Percentiles rank a stretch among this genome's conserved stretches.
Evolutionary conservation across 768 basidiomycete genomes (phyloP).

Genomic region (Leccinellum luteum): DNA sequence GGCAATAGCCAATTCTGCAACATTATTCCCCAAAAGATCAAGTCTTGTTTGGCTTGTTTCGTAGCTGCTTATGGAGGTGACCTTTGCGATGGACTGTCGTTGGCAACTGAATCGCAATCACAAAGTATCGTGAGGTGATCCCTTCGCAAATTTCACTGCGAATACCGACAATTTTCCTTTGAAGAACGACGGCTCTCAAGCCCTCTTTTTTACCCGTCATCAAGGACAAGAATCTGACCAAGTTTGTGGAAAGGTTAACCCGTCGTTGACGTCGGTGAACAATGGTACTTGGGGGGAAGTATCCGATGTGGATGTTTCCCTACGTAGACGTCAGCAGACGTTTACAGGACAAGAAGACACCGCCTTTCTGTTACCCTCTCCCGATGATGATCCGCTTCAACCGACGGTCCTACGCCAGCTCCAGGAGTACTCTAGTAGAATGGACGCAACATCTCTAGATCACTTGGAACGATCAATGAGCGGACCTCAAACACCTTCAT

Average conservation of each 20-base stretch:
- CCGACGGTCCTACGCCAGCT: slow-evolving; percentile 13
- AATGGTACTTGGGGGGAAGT: neutral
- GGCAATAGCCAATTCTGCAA: slow-evolving; percentile 35
- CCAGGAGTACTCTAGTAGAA: slow-evolving; percentile 15
- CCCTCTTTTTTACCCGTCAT: neutral
- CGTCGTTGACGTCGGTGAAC: neutral
- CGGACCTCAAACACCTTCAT: neutral
- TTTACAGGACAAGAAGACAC: slow-evolving; percentile 7
- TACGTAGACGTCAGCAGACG: neutral
- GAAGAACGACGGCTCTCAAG: slow-evolving; percentile 9
- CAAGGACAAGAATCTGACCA: slow-evolving; percentile 9
- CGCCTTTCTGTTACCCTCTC: slow-evolving; percentile 7
- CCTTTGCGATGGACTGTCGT: slow-evolving; percentile 43
- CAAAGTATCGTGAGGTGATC: slow-evolving; percentile 29
- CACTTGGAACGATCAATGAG: slow-evolving; percentile 1
- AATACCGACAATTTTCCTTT: slow-evolving; percentile 17
- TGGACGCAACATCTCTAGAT: neutral
- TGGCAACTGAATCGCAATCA: slow-evolving; percentile 36
- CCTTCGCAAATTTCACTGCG: slow-evolving; percentile 5
- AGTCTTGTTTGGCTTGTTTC: slow-evolving; percentile 44
- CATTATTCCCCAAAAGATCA: slow-evolving; percentile 42
- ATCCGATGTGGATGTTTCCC: neutral
- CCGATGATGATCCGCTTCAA: slow-evolving; percentile 1
- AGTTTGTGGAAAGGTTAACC: slow-evolving; percentile 23
- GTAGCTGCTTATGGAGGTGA: slow-evolving; percentile 48